Conservation (phyloP, 805 yeast genomes). For the Candida ponderosae region DNA sequence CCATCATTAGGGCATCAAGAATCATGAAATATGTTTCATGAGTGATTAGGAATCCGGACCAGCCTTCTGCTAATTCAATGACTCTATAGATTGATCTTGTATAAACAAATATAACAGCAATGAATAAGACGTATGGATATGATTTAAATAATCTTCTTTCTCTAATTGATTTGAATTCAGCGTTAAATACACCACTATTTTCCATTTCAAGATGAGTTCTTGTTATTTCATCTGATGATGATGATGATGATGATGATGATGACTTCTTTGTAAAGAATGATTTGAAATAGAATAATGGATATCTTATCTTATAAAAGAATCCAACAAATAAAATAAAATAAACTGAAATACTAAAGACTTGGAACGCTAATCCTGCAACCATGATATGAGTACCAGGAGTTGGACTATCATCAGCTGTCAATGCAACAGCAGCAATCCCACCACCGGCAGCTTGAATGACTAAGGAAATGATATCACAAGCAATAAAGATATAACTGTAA, state of each 20-base stretch:
- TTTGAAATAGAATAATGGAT: neutral
- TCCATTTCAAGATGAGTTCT: conserved; percentile 18
- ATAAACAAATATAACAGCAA: conserved; percentile 46
- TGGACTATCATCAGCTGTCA: conserved; percentile 23
- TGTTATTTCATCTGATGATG: conserved; percentile 15
- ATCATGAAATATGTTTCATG: conserved; percentile 53
- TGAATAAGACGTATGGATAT: conserved; percentile 37
- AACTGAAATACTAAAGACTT: conserved; percentile 59
- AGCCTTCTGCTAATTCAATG: conserved; percentile 65
- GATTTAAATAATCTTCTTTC: conserved; percentile 26
- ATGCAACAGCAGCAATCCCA: conserved; percentile 51
- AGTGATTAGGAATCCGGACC: conserved; percentile 57
- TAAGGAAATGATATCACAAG: conserved; percentile 58
- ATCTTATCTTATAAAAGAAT: conserved; percentile 35
- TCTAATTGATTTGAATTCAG: conserved; percentile 28
- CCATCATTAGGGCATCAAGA: conserved; percentile 57
- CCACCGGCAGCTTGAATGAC: conserved; percentile 73
- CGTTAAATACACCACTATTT: conserved; percentile 24
- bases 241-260: no score
- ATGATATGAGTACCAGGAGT: conserved; percentile 54
- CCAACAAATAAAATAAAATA: conserved; percentile 45
- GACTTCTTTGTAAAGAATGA: no score
- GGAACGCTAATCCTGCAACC: conserved; percentile 74
- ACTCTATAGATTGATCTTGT: conserved; percentile 69
- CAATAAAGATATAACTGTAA: conserved; percentile 57